A percentile compares a stretch with the other conserved stretches of the same genome.
phyloP scores from a whole-genome alignment of 352 stramenopile species.

The Globisporangium orthogonon region DNA sequence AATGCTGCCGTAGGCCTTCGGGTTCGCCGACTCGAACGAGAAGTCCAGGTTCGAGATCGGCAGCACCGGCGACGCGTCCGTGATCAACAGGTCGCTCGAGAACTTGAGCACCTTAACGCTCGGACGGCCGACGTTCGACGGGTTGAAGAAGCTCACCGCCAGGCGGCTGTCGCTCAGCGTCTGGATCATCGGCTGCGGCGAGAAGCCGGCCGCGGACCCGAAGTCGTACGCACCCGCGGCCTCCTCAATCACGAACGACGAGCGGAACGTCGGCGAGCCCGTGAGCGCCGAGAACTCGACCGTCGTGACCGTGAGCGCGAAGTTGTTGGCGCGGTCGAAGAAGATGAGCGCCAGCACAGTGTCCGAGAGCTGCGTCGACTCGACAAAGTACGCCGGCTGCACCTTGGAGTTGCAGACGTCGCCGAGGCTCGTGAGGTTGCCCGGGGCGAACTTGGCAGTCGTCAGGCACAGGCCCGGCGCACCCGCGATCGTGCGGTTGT shows the following conservation, averaged over 20 bases:
- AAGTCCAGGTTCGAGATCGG: conserved; percentile 73
- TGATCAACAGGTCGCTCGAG: conserved; percentile 45
- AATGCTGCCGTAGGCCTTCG: conserved; percentile 41
- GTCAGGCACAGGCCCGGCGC: conserved; percentile 54
- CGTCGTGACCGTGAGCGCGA: conserved; percentile 58
- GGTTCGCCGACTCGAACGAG: conserved; percentile 41
- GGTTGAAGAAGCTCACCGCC: conserved; percentile 70
- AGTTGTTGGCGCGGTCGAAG: conserved; percentile 68
- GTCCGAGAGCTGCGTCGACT: conserved; percentile 60
- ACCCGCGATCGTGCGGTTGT: conserved; percentile 32
- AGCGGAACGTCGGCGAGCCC: conserved; percentile 53
- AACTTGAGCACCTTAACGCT: conserved; percentile 74
- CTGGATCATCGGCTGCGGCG: conserved; percentile 56
- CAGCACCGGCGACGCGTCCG: conserved; percentile 43
- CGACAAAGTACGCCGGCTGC: conserved; percentile 63
- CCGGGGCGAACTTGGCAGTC: conserved; percentile 22
- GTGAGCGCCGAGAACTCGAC: conserved; percentile 62
- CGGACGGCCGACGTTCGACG: conserved; percentile 58
- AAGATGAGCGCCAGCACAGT: conserved; percentile 58
- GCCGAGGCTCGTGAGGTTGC: conserved; percentile 20
- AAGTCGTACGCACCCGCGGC: conserved; percentile 64
- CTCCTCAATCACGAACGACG: conserved; percentile 57
- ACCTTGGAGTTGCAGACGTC: conserved; percentile 50
- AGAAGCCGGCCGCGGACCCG: conserved; percentile 54
- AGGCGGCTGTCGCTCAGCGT: conserved; percentile 46